A percentile compares a stretch with the other conserved stretches of the same genome.
phyloP scores from a whole-genome alignment of 352 stramenopile genomes.

The Phytophthora litchii region DNA sequence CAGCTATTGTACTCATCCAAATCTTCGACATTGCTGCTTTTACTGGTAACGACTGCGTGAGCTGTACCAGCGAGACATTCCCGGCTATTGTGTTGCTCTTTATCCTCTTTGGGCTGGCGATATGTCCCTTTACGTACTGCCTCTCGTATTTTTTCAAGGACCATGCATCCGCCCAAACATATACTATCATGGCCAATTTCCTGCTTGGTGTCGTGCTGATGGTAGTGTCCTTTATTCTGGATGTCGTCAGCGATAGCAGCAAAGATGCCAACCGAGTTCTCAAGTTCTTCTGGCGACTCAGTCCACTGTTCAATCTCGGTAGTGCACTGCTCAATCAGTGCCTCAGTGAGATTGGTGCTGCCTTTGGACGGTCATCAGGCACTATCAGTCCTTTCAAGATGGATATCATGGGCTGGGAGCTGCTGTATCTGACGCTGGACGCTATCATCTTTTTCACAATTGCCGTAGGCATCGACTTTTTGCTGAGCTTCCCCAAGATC shows the following conservation, averaged over 20 bases:
- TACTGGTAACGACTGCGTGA: constrained; percentile 55
- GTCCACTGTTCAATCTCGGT: constrained; percentile 55
- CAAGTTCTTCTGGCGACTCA: constrained; percentile 79
- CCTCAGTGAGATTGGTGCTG: constrained; percentile 38
- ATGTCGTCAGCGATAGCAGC: constrained; percentile 45
- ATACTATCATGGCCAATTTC: constrained; percentile 72
- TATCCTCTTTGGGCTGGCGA: constrained; percentile 58
- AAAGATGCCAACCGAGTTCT: constrained; percentile 55
- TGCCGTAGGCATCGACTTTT: constrained; percentile 45
- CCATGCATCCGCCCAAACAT: constrained; percentile 59
- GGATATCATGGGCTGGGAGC: constrained; percentile 60
- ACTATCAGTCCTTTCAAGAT: constrained; percentile 52
- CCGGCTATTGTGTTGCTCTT: constrained; percentile 57
- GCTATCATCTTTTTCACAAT: constrained; percentile 32
- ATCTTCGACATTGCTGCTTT: constrained; percentile 51
- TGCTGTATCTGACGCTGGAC: constrained; percentile 49
- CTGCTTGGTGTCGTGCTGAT: constrained; percentile 62
- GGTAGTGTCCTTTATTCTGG: constrained; percentile 61
- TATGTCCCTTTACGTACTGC: constrained; percentile 65
- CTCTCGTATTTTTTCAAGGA: constrained; percentile 70
- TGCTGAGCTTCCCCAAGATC: constrained; percentile 35
- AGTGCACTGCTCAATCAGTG: constrained; percentile 46
- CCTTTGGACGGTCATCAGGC: constrained; percentile 23
- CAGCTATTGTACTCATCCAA: constrained; percentile 57
- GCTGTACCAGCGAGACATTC: constrained; percentile 52